Conservation (phyloP, 2,329 filamentous ascomycete species). For the Boeremia lycopersici region DNA sequence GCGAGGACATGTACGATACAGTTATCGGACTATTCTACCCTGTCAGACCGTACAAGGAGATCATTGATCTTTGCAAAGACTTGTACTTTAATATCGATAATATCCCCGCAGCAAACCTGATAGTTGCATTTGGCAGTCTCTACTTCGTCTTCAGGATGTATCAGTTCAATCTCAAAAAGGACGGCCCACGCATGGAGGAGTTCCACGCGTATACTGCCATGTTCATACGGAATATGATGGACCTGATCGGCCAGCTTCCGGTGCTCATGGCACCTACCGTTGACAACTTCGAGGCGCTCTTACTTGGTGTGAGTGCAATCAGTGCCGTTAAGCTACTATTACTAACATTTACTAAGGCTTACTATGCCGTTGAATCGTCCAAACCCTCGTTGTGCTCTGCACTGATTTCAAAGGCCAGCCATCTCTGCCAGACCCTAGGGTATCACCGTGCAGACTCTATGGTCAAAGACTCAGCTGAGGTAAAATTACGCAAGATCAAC, state of each 20-base stretch:
- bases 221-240: conserved; percentile 38
- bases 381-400: conserved; percentile 43
- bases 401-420: conserved; percentile 46
- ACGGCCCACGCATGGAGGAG: conserved; percentile 12
- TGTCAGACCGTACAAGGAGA: conserved; percentile 12
- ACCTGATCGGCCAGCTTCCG: conserved; percentile 33
- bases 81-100: conserved; percentile 47
- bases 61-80: conserved; percentile 13
- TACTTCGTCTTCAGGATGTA: conserved; percentile 47
- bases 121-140: conserved; percentile 47
- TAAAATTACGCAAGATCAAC: conserved; percentile 15
- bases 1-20: conserved; percentile 11
- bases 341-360: conserved; percentile 18
- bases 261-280: conserved; percentile 42
- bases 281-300: conserved; percentile 45
- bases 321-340: too few relatives aligned
- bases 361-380: conserved; percentile 44
- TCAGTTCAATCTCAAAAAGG: conserved; percentile 26
- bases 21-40: conserved; percentile 14
- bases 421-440: conserved; percentile 43
- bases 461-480: conserved; percentile 9
- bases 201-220: conserved; percentile 28
- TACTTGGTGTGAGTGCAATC: conserved; percentile 30
- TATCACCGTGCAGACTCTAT: conserved; percentile 36
- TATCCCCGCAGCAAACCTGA: conserved; percentile 41